Percentiles rank a stretch among this genome's conserved stretches.
Evolutionary conservation across 2,329 filamentous ascomycete genomes (phyloP).

Genomic region (Bipolaris gigantea): DNA sequence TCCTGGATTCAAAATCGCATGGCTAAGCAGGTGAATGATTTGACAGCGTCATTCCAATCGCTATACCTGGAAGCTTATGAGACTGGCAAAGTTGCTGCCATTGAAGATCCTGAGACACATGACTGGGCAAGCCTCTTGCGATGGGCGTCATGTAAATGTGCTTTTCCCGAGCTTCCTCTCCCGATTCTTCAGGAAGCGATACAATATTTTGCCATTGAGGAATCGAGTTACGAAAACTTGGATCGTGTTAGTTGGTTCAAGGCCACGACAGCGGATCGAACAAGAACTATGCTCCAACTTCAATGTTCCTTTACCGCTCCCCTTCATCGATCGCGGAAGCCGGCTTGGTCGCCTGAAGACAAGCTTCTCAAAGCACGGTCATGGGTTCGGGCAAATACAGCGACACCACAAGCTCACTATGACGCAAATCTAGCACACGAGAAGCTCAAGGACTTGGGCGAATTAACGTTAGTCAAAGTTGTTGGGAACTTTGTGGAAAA

Average conservation of each 20-base stretch:
- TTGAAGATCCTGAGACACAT: conserved; percentile 65
- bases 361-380: conserved; percentile 43
- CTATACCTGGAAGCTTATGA: conserved; percentile 69
- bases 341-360: conserved; percentile 6
- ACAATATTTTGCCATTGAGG: conserved; percentile 27
- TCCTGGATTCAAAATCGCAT: conserved; percentile 39
- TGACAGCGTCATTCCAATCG: conserved; percentile 66
- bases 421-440: conserved; percentile 44
- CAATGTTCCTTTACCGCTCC: conserved; percentile 29
- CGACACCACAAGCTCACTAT: conserved; percentile 48
- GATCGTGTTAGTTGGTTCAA: conserved; percentile 33
- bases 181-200: conserved; percentile 26
- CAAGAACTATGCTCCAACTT: conserved; percentile 30
- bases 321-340: conserved; percentile 18
- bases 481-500: conserved; percentile 58
- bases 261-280: conserved; percentile 26
- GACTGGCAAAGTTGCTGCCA: conserved; percentile 59
- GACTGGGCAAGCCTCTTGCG: conserved; percentile 68
- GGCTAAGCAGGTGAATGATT: conserved; percentile 54
- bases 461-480: conserved; percentile 47
- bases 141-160: conserved; percentile 62
- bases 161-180: conserved; percentile 31
- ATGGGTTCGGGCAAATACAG: conserved; percentile 51
- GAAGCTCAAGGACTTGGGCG: conserved; percentile 44
- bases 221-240: conserved; percentile 33